Evolutionary conservation across 768 basidiomycete species (phyloP), one percentile per base, ranked within the genome.

Genomic region (Mycena venus): DNA sequence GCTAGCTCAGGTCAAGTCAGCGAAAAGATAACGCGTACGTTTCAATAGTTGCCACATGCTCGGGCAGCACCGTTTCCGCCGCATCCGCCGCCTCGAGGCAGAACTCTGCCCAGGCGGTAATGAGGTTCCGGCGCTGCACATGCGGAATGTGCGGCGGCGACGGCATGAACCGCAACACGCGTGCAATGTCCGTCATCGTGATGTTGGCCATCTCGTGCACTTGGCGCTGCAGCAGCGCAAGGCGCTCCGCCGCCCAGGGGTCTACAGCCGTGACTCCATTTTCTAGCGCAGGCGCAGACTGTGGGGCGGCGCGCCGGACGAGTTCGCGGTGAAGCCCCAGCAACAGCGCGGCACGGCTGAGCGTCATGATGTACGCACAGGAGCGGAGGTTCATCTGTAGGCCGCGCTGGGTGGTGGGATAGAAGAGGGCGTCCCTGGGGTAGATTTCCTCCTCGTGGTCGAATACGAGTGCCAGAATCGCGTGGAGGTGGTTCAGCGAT

Each of bases 61-160:
- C 70, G 4, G 55, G 51, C 9, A 4, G 1, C 25, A 51, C 58
- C 17, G 47, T 36, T 0, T 47, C 68, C 21, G 23, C 17, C 27
- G 29, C 70, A 38, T 63, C 64, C 25, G 64, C 64, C 42, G 60
- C 71, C 1, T 60, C 71, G 31, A 66, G 55, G 42, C 53, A 65
- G 29, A 72, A 72, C 47, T 72, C 21, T 34, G 63, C 70, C 40
- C 42, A 72, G 11, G 34, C 44, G 23, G n/a, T n/a, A n/a, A 58
- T 6, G 9, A 71, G 38, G n/a, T 4, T 42, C 19, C n/a, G 23
- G 40, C 55, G 47, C 17, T 63, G 25, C 6, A 56, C 0, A 15
- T 64, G 70, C 53, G 62, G 21, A 55, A 64, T 21, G 17, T 71
- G 61, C 51, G 62, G 62, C 2, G 47, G 55, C 44, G 38, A 71